Evolutionary conservation across 2,329 filamentous ascomycete genomes (phyloP).

Genomic region (Mycosphaerella sp.): DNA sequence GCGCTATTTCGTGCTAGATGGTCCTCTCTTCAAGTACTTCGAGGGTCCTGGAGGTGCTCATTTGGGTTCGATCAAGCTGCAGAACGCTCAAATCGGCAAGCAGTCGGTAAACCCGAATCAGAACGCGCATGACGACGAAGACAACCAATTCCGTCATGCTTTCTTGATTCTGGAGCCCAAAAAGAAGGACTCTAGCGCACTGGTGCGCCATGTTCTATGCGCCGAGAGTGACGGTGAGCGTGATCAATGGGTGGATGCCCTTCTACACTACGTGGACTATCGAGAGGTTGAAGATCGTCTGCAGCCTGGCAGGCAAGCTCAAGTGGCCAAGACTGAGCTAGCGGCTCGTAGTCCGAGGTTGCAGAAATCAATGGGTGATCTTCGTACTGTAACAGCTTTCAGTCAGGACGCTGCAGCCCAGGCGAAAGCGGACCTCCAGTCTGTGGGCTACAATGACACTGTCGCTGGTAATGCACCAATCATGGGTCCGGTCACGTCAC

Average conservation of each 20-base stretch:
- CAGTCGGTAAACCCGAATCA: conserved; percentile 66
- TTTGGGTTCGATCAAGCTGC: conserved; percentile 86
- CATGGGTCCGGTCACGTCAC: conserved; percentile 35
- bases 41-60: conserved; percentile 86
- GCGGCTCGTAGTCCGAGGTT: conserved; percentile 29
- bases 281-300: conserved; percentile 51
- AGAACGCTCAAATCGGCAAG: conserved; percentile 87
- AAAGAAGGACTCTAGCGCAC: conserved; percentile 81
- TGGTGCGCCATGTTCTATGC: conserved; percentile 89
- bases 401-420: neutral
- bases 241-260: conserved; percentile 85
- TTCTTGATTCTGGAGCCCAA: conserved; percentile 95
- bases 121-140: conserved; percentile 60
- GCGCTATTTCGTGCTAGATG: conserved; percentile 63
- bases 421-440: conserved; percentile 25
- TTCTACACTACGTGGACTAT: conserved; percentile 83
- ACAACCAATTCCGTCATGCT: conserved; percentile 93
- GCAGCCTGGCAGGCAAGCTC: conserved; percentile 18
- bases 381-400: conserved; percentile 24
- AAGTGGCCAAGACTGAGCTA: conserved; percentile 25
- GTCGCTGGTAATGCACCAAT: conserved; percentile 53
- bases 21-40: conserved; percentile 75
- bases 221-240: conserved; percentile 90
- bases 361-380: conserved; percentile 36
- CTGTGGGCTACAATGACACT: conserved; percentile 52